A percentile compares a stretch with the other conserved stretches of the same genome.
phyloP scores from a whole-genome alignment of 2,329 filamentous ascomycete species.

The Uncinocarpus reesii region DNA sequence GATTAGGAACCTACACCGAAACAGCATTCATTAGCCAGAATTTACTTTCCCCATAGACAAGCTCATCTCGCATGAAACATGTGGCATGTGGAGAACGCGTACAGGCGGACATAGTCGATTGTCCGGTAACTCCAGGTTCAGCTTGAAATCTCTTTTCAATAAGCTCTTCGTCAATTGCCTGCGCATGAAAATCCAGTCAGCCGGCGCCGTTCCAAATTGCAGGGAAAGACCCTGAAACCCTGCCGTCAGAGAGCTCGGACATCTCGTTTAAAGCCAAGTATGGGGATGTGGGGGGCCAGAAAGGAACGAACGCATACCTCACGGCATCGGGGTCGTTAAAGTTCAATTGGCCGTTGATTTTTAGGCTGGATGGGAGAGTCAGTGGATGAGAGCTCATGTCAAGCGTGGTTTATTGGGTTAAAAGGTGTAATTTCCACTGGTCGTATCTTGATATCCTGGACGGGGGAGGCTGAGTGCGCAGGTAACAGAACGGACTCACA shows the following conservation, averaged over 20 bases:
- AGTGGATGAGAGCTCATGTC: too few species aligned
- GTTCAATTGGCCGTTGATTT: slow-evolving; percentile 54
- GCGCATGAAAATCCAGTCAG: background rate
- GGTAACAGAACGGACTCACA: slow-evolving; percentile 35
- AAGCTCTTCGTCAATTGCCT: slow-evolving; percentile 66
- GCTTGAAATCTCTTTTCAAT: slow-evolving; percentile 62
- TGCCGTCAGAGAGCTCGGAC: background rate
- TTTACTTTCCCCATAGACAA: too few species aligned
- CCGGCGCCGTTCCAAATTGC: background rate
- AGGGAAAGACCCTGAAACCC: background rate
- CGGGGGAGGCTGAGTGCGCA: background rate
- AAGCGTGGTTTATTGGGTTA: slow-evolving; percentile 15
- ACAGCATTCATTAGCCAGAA: background rate
- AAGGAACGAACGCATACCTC: slow-evolving; percentile 43
- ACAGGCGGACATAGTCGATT: slow-evolving; percentile 83
- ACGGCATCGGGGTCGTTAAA: slow-evolving; percentile 70
- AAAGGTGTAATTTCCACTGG: slow-evolving; percentile 1
- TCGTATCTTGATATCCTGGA: background rate
- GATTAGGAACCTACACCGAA: slow-evolving; percentile 35
- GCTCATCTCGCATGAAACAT: background rate
- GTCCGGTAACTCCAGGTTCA: slow-evolving; percentile 59
- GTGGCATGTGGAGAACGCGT: slow-evolving; percentile 18
- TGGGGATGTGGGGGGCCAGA: background rate
- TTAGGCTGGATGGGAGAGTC: slow-evolving; percentile 38
- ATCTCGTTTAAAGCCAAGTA: background rate